Conservation (phyloP, 192 early-diverging fungal species). For the Coemansia sp. region DNA sequence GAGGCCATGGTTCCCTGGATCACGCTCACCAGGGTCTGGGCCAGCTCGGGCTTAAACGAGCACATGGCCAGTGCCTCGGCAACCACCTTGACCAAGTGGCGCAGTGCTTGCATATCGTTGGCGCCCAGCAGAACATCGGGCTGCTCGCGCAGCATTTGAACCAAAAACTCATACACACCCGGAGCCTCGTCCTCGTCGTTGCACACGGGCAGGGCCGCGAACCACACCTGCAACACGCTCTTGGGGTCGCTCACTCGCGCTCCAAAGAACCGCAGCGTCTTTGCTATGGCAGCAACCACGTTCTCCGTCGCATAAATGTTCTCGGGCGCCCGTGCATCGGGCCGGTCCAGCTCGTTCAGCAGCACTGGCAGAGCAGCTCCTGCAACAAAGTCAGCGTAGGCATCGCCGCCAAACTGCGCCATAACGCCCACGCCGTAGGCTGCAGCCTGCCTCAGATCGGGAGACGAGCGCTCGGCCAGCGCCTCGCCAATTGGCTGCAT, state of each 20-base stretch:
- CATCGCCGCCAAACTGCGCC: conserved; percentile 83
- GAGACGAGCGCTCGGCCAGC: conserved; percentile 37
- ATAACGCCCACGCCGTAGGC: conserved; percentile 93
- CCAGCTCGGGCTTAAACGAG: conserved; percentile 24
- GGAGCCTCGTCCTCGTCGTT: conserved; percentile 89
- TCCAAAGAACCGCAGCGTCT: conserved; percentile 72
- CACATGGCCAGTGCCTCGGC: conserved; percentile 37
- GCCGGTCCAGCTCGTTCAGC: conserved; percentile 65
- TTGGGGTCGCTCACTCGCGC: conserved; percentile 61
- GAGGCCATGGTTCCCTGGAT: conserved; percentile 26
- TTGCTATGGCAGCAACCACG: conserved; percentile 85
- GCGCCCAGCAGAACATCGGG: conserved; percentile 33
- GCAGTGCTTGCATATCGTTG: conserved; percentile 18
- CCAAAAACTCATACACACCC: conserved; percentile 70
- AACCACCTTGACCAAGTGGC: conserved; percentile 40
- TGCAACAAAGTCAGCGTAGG: conserved; percentile 70
- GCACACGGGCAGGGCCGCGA: conserved; percentile 75
- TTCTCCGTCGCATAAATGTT: conserved; percentile 92
- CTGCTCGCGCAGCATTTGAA: conserved; percentile 61
- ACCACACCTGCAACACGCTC: conserved; percentile 69
- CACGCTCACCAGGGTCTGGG: conserved; percentile 26
- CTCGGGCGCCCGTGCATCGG: conserved; percentile 65
- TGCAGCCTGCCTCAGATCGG: conserved; percentile 89
- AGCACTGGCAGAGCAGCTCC: conserved; percentile 72
- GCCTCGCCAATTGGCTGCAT: conserved; percentile 27